Conservation (phyloP, 2,329 filamentous ascomycete genomes). For the Leptographium flavum region DNA sequence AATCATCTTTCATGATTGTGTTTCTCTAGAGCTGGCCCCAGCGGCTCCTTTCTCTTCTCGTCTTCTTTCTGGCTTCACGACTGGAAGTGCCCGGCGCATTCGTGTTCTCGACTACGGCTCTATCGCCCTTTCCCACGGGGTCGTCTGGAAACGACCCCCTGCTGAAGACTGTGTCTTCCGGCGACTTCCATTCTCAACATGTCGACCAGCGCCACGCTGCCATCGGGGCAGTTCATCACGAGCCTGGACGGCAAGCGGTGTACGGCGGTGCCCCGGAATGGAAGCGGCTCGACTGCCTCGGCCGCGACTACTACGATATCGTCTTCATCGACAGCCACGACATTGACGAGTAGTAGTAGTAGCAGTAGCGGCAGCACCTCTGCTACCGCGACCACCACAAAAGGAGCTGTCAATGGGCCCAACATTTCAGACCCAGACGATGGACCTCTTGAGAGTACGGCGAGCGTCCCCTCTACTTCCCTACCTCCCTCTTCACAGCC, state of each 20-base stretch:
- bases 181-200: constrained; percentile 19
- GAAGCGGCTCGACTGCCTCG: constrained; percentile 9
- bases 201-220: constrained; percentile 27
- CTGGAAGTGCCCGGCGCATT: constrained; percentile 26
- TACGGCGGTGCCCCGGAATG: constrained; percentile 33
- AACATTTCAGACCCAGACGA: not conserved
- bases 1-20: constrained; percentile 22
- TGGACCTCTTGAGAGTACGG: constrained; percentile 19
- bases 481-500: not conserved
- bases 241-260: constrained; percentile 35
- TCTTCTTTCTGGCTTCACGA: constrained; percentile 21
- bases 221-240: constrained; percentile 33
- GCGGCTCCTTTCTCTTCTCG: constrained; percentile 18
- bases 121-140: not conserved
- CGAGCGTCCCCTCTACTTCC: constrained; percentile 11
- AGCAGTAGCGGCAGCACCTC: not conserved
- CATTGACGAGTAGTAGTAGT: not conserved
- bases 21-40: constrained; percentile 24
- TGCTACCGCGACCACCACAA: not conserved
- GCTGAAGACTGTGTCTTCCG: constrained; percentile 2
- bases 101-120: not conserved
- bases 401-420: not conserved
- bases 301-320: constrained; percentile 4
- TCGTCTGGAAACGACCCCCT: constrained; percentile 10
- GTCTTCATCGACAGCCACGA: not conserved